Conservation (phyloP, 2,329 filamentous ascomycete species). For the Phialophora chinensis region DNA sequence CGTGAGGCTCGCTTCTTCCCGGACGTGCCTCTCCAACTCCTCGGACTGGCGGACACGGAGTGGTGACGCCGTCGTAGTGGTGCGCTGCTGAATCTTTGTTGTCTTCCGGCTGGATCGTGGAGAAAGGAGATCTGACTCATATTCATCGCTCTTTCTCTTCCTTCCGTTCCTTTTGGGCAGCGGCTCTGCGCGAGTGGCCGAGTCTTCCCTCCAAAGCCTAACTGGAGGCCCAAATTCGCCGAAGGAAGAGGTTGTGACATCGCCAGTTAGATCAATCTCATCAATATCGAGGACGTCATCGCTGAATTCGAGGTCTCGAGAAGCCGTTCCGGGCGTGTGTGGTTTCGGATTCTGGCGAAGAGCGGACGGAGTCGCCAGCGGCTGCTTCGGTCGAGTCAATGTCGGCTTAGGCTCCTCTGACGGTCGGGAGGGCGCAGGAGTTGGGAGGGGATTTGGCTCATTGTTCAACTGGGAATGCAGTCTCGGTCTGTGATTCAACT, state of each 20-base stretch:
- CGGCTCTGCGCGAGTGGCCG: slow-evolving; percentile 47
- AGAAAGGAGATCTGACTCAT: slow-evolving; percentile 37
- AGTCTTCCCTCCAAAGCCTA: slow-evolving; percentile 53
- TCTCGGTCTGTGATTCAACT: slow-evolving; percentile 49
- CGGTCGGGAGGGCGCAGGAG: slow-evolving; percentile 33
- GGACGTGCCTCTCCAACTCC: background rate
- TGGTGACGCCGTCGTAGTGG: slow-evolving; percentile 4
- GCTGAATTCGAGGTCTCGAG: slow-evolving; percentile 29
- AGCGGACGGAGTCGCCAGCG: slow-evolving; percentile 37
- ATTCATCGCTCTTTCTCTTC: slow-evolving; percentile 58
- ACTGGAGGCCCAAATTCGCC: slow-evolving; percentile 51
- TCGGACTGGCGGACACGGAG: slow-evolving; percentile 15
- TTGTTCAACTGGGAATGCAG: slow-evolving; percentile 41
- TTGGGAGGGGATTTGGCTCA: slow-evolving; percentile 29
- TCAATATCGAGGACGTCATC: slow-evolving; percentile 47
- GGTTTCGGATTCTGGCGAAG: slow-evolving; percentile 20
- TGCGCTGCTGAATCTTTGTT: slow-evolving; percentile 20
- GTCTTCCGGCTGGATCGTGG: slow-evolving; percentile 21
- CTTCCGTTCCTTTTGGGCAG: slow-evolving; percentile 48
- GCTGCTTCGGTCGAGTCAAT: slow-evolving; percentile 18
- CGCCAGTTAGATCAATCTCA: slow-evolving; percentile 48
- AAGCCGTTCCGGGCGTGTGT: slow-evolving; percentile 22
- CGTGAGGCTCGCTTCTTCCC: slow-evolving; percentile 6
- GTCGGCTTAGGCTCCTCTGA: slow-evolving; percentile 22
- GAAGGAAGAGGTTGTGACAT: slow-evolving; percentile 47